phyloP scores from a whole-genome alignment of 2,329 filamentous ascomycete genomes.

The Colletotrichum musicola region DNA sequence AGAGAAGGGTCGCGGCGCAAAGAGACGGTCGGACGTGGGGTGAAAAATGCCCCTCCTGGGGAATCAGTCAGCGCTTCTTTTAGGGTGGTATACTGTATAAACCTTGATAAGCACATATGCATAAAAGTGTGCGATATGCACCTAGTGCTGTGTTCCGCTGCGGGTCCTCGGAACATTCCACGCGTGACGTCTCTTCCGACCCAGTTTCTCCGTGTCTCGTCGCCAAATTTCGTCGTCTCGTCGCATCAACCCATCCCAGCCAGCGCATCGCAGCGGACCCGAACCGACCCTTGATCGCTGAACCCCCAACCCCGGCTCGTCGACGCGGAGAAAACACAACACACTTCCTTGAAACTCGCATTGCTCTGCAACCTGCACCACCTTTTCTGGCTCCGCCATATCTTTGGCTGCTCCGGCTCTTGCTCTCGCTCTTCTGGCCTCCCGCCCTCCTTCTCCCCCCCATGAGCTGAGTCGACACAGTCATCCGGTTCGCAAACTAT shows the following conservation, averaged over 20 bases:
- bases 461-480: constrained; percentile 41
- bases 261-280: constrained; percentile 1
- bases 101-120: too few species aligned
- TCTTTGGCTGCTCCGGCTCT: constrained; percentile 16
- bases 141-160: background rate
- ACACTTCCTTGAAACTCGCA: constrained; percentile 14
- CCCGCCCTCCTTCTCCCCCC: constrained; percentile 22
- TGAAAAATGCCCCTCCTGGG: constrained; percentile 40
- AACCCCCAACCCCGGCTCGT: background rate
- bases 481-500: constrained; percentile 42
- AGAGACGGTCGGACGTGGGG: constrained; percentile 34
- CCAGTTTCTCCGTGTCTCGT: constrained; percentile 31
- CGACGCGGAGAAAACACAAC: constrained; percentile 6
- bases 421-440: constrained; percentile 16
- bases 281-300: constrained; percentile 35
- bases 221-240: constrained; percentile 24
- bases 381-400: background rate
- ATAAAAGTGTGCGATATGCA: too few species aligned
- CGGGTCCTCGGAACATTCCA: constrained; percentile 30
- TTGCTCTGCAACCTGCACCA: background rate
- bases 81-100: constrained; percentile 1
- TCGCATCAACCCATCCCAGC: constrained; percentile 31
- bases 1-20: constrained; percentile 17
- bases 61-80: constrained; percentile 23
- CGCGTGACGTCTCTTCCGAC: constrained; percentile 20